A percentile compares a stretch with the other conserved stretches of the same genome.
These are phyloP conservation scores for Termitomyces sp. DNA, from an alignment of 768 basidiomycete genomes.

Conservation along the genomic window DNA sequence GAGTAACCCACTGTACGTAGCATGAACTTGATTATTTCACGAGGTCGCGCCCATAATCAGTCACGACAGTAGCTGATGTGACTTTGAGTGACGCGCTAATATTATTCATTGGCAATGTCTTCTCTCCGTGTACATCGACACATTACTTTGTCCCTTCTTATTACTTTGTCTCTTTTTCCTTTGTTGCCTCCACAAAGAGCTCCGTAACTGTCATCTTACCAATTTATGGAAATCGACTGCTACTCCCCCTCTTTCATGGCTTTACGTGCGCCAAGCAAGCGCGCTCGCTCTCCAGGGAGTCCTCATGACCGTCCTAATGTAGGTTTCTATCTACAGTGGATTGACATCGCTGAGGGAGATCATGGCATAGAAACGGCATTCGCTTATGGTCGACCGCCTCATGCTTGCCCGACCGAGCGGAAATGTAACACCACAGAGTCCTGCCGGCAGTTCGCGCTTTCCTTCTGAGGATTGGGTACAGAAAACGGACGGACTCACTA, in stretches of 20 bases:
- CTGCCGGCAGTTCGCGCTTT: slow-evolving; percentile 33
- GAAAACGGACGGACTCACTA: slow-evolving; percentile 61
- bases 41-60: not conserved
- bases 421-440: slow-evolving; percentile 7
- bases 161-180: slow-evolving; percentile 1
- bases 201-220: not conserved
- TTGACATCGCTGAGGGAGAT: not conserved
- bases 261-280: slow-evolving; percentile 34
- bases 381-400: slow-evolving; percentile 28
- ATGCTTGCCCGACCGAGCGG: slow-evolving; percentile 11
- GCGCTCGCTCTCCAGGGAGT: slow-evolving; percentile 56
- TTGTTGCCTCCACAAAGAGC: slow-evolving; percentile 1
- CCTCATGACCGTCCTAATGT: slow-evolving; percentile 52
- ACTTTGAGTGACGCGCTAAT: not conserved
- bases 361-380: slow-evolving; percentile 51
- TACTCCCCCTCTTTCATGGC: slow-evolving; percentile 37
- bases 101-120: not conserved
- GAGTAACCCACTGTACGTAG: too few relatives aligned
- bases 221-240: slow-evolving; percentile 49
- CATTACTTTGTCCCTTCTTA: not conserved
- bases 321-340: slow-evolving; percentile 13
- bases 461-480: slow-evolving; percentile 71
- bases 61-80: not conserved
- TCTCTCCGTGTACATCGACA: not conserved
- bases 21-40: too few relatives aligned